Evolutionary conservation across 2,329 filamentous ascomycete genomes (phyloP), one percentile per base, ranked within the genome.

Genomic region (Cyclaneusma minus): DNA sequence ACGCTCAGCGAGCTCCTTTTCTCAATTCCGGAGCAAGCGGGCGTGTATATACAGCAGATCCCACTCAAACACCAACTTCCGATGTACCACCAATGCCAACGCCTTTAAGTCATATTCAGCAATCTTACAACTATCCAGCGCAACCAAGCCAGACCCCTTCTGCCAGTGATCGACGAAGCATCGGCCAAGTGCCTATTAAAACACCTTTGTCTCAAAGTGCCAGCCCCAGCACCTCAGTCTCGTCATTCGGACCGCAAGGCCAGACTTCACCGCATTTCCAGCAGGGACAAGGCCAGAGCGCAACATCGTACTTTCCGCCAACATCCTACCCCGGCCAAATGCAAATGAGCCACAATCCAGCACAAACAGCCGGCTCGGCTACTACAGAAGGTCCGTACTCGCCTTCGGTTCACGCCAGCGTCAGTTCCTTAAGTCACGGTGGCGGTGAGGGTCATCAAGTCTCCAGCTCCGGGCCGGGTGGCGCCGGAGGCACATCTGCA

Each of bases 1-100:
- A 59, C 42, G 57, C 60, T 6, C 54, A 60, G 24, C 50, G 56
- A 31, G 54, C 55, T 4, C 60, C 62, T 2, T 64, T 62, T 29
- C 41, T 59, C 8, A 47, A 50, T 6, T 49, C n/a, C n/a, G n/a
- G n/a, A n/a, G n/a, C 53, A 6, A 47, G 50, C 29, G 49, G 49
- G 7, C 48, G 58, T 21, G 42, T 50, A 5, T 58, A 58, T 35
- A 47, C 47, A 11, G 47, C 49, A 7, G 61, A 64, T 18, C 45
- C 52, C 13, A 51, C 52, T 11, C 36, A 33, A 6, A 36, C 37
- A 16, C 27, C 37, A 13, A 41, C 48, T 1, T 51, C 54, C 6
- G 55, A 60, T 11, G 47, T 46, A 3, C 55, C 60, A 9, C 52
- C 58, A 25, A 43, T 63, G 11, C 60, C 62, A 6, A 39, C 36